These are phyloP conservation scores for Penicillium sp. DNA, from an alignment of 2,329 filamentous ascomycete genomes.

Conservation along the genomic window DNA sequence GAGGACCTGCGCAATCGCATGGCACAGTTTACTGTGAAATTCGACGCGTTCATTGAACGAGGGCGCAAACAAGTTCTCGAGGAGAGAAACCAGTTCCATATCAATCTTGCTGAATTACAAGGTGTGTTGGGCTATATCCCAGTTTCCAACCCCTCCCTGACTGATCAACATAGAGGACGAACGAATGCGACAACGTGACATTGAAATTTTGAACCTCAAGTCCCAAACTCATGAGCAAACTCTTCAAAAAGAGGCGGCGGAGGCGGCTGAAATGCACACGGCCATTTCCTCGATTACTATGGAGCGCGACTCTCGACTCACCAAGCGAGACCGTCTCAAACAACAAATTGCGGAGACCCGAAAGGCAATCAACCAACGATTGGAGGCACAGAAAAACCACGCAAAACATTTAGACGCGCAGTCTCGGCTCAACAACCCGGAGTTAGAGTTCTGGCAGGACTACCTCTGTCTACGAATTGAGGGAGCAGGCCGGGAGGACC, in stretches of 20 bases:
- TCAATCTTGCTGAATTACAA: slow-evolving; percentile 85
- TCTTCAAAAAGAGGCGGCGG: slow-evolving; percentile 60
- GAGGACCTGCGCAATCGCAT: slow-evolving; percentile 94
- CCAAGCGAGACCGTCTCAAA: slow-evolving; percentile 57
- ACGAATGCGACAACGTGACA: slow-evolving; percentile 82
- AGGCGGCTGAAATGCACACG: slow-evolving; percentile 62
- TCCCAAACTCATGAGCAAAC: slow-evolving; percentile 56
- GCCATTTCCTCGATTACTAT: slow-evolving; percentile 58
- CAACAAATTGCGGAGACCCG: slow-evolving; percentile 55
- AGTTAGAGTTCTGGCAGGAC: slow-evolving; percentile 93
- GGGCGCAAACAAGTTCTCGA: slow-evolving; percentile 86
- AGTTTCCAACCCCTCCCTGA: neutral
- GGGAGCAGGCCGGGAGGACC: slow-evolving; percentile 78
- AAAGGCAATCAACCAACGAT: slow-evolving; percentile 45
- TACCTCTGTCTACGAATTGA: slow-evolving; percentile 88
- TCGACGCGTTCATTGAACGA: slow-evolving; percentile 91
- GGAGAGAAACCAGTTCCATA: slow-evolving; percentile 89
- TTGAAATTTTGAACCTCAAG: slow-evolving; percentile 69
- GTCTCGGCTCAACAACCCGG: slow-evolving; percentile 83
- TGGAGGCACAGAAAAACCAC: slow-evolving; percentile 49
- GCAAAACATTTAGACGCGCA: slow-evolving; percentile 77
- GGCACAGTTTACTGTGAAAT: slow-evolving; percentile 84
- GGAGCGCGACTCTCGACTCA: slow-evolving; percentile 56
- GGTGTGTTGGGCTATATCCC: slow-evolving; percentile 54
- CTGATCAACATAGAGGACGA: slow-evolving; percentile 69